Evolutionary conservation across 1,139 yeast genomes (phyloP).

Genomic region (Pichia norvegensis): DNA sequence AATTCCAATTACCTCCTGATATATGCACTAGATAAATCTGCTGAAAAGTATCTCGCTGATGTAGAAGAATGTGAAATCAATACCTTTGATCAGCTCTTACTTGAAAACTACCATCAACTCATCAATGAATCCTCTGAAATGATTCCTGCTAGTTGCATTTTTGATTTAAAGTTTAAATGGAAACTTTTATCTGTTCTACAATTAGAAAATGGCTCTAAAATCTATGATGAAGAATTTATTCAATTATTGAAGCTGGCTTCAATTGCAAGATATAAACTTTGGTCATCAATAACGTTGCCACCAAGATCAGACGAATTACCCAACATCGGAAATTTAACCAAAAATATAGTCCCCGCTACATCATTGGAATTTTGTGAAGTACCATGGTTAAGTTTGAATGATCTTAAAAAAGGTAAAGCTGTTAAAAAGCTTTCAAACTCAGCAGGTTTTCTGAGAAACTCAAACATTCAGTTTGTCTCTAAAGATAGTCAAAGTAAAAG

Average conservation of each 20-base stretch:
- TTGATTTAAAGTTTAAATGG: slow-evolving; percentile 6
- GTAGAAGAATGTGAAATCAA: slow-evolving; percentile 30
- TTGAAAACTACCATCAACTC: slow-evolving; percentile 8
- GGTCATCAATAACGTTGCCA: slow-evolving; percentile 41
- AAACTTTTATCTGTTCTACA: slow-evolving; percentile 1
- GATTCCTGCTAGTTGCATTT: not conserved
- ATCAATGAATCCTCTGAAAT: not conserved
- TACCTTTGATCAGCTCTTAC: slow-evolving; percentile 17
- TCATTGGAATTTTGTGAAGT: slow-evolving; percentile 6
- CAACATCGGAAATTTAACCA: slow-evolving; percentile 21
- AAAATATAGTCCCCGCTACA: slow-evolving; percentile 8
- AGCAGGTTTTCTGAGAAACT: slow-evolving; percentile 11
- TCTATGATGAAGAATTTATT: slow-evolving; percentile 4
- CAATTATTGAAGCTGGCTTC: slow-evolving; percentile 28
- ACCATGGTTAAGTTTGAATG: slow-evolving; percentile 14
- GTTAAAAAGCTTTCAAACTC: slow-evolving; percentile 3
- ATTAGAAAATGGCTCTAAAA: not conserved
- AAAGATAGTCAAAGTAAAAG: slow-evolving; percentile 10
- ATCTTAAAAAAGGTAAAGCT: slow-evolving; percentile 11
- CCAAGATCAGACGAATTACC: slow-evolving; percentile 40
- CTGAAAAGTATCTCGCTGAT: slow-evolving; percentile 31
- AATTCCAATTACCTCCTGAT: slow-evolving; percentile 39
- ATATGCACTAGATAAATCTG: slow-evolving; percentile 40
- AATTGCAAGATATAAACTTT: slow-evolving; percentile 35
- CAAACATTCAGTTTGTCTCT: slow-evolving; percentile 13